Conservation (phyloP, 139 green algal genomes). For the Chlorella sp. region DNA sequence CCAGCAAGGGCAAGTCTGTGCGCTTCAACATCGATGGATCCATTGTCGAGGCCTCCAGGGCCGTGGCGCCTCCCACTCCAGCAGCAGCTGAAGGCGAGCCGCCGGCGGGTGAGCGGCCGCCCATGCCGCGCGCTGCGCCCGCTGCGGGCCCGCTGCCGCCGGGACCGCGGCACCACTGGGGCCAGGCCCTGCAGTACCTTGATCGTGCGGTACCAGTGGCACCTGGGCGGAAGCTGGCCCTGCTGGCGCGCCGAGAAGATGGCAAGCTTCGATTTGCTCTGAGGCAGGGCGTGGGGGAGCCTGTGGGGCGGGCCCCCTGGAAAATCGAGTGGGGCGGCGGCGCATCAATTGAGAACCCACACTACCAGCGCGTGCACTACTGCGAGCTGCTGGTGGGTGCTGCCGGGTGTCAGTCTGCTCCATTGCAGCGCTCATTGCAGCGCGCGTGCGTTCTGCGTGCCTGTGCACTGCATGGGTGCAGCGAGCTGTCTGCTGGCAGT, state of each 20-base stretch:
- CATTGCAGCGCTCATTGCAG: no score
- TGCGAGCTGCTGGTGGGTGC: constrained; percentile 77
- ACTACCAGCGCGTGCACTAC: constrained; percentile 89
- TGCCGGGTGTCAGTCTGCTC: no score
- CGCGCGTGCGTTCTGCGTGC: no score
- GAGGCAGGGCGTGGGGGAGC: constrained; percentile 63
- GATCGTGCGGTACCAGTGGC: constrained; percentile 51
- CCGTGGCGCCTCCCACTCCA: not conserved
- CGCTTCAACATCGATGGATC: not conserved
- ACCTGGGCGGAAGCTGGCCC: constrained; percentile 55
- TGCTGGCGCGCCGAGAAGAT: constrained; percentile 68
- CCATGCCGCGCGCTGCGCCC: no score
- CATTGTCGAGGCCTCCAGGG: no score
- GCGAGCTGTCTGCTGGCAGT: no score
- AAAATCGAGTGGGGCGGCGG: constrained; percentile 89
- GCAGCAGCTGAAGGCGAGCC: not conserved
- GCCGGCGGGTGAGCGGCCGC: not conserved
- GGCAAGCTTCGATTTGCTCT: constrained; percentile 56
- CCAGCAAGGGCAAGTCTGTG: not conserved
- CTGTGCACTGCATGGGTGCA: no score
- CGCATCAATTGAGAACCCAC: constrained; percentile 85
- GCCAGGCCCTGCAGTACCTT: constrained; percentile 83
- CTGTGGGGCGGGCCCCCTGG: constrained; percentile 71
- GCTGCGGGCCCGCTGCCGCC: not conserved
- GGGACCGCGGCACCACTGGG: constrained; percentile 61